Percentiles rank a stretch among this genome's conserved stretches.
Conservation (phyloP, 2,329 filamentous ascomycete species). For the Didymella glomerata region DNA sequence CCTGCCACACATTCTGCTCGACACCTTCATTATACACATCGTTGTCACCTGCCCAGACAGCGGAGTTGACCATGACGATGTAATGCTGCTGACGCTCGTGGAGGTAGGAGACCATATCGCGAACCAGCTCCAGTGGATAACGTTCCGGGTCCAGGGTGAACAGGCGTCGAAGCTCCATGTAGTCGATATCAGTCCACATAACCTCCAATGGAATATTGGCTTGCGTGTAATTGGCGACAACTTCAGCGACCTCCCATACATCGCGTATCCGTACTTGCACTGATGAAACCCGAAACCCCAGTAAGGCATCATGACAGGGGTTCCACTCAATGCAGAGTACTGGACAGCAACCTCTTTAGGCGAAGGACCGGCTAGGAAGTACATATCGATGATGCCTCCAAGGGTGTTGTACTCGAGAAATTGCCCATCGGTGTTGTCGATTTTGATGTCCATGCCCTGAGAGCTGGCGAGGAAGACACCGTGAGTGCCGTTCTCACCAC, state of each 20-base stretch:
- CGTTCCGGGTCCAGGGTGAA: conserved; percentile 72
- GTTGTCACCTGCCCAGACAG: conserved; percentile 60
- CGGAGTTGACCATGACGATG: conserved; percentile 81
- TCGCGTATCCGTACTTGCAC: conserved; percentile 62
- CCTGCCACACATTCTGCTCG: conserved; percentile 62
- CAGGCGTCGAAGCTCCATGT: conserved; percentile 67
- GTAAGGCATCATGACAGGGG: conserved; percentile 60
- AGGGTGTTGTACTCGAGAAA: conserved; percentile 81
- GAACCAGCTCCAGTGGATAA: conserved; percentile 68
- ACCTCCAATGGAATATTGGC: conserved; percentile 67
- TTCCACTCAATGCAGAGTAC: conserved; percentile 58
- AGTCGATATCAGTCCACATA: conserved; percentile 78
- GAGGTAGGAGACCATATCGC: conserved; percentile 70
- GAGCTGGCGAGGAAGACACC: conserved; percentile 49
- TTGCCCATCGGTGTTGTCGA: conserved; percentile 71
- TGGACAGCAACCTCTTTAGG: conserved; percentile 59
- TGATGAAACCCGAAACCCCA: conserved; percentile 63
- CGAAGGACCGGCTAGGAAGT: conserved; percentile 60
- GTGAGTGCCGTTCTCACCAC: conserved; percentile 56
- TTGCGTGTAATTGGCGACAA: conserved; percentile 71
- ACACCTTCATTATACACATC: conserved; percentile 68
- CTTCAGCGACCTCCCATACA: conserved; percentile 69
- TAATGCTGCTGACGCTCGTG: conserved; percentile 74
- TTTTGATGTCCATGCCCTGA: conserved; percentile 73
- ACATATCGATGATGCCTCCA: conserved; percentile 79